Base-by-base conservation (phyloP, 2,329 filamentous ascomycete species). In the Penicillium sp. region DNA sequence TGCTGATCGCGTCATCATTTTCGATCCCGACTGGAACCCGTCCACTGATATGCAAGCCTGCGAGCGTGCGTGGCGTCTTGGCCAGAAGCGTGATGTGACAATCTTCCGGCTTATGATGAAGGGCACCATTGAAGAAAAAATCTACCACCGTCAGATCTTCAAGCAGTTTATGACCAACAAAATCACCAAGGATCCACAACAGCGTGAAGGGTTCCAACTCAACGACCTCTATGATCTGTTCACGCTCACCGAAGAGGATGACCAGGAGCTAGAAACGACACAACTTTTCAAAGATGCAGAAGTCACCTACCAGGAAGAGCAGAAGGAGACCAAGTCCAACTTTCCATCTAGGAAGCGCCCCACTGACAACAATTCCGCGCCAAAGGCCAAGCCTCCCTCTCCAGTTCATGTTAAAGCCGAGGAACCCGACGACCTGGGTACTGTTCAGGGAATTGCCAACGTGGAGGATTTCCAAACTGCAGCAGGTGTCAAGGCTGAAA, bases 101-200 rank as follows among this genome's bases (percentile, higher is more conserved):
- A 96, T 99, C 22, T 99, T 97, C 72, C 89, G 96, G 35, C 82
- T 99, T n/a, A 96, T 99, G 90, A 96, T 91, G 4, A 91, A 93
- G 5, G 95, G 95, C 1, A 99, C 96, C 0, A 99, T 99, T 24
- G 95, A 99, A 71, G 95, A 99, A 75, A 99, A 99, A 78, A 99
- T 99, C 29, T 99, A 98, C 62, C 93, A 99, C 73, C 89, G 96
- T 16, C 95, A 99, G 70, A 95, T 99, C 50, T 99, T 96, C 81
- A 99, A 99, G 75, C 93, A 98, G 67, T 97, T 98, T 70, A 82
- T 99, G 60, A 95, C 92, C 3, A 96, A 98, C 77, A 98, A 98
- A 73, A 93, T 99, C 7, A 75, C 99, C 50, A 93, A 90, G 65
- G 93, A 99, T 67, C 92, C 95, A 0, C 96, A 96, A 69, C 93